Evolutionary conservation across 331 rosid species (phyloP).

Genomic region (Acacia pycnantha): DNA sequence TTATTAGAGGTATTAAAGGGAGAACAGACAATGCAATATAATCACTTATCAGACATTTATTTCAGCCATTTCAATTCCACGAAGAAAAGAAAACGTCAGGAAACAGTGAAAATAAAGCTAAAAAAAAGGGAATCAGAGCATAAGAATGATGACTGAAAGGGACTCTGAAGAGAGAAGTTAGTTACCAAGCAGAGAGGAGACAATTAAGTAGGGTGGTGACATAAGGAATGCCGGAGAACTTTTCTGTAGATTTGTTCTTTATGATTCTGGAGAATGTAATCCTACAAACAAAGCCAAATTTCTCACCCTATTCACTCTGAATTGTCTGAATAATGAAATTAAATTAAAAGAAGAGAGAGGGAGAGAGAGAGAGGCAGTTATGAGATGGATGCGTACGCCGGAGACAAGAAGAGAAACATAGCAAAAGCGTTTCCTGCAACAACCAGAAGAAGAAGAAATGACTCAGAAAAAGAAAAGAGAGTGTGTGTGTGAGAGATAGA

Average conservation of each 20-base stretch:
- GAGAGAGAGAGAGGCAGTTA: not conserved
- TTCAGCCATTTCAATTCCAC: not conserved
- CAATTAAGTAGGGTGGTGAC: conserved; percentile 83
- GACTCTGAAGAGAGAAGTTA: not conserved
- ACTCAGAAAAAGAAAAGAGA: not conserved
- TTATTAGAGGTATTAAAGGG: not conserved
- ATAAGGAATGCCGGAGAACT: conserved; percentile 86
- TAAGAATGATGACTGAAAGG: not conserved
- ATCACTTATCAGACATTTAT: not conserved
- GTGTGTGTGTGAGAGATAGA: not conserved
- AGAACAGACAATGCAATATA: not conserved
- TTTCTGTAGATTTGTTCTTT: conserved; percentile 54
- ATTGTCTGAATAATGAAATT: not conserved
- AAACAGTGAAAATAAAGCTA: not conserved
- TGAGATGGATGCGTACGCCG: conserved; percentile 45
- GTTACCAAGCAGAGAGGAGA: conserved; percentile 83
- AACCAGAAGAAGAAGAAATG: not conserved
- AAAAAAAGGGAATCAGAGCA: too few species aligned
- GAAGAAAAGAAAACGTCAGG: not conserved
- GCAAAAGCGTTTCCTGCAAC: conserved; percentile 76
- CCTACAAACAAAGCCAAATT: conserved; percentile 30
- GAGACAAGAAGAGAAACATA: conserved; percentile 86
- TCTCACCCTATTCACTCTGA: conserved; percentile 15
- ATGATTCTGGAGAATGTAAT: conserved; percentile 77
- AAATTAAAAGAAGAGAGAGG: not conserved